Base-by-base conservation (phyloP, 106 monocot species). In the Hemerocallis citrina region DNA sequence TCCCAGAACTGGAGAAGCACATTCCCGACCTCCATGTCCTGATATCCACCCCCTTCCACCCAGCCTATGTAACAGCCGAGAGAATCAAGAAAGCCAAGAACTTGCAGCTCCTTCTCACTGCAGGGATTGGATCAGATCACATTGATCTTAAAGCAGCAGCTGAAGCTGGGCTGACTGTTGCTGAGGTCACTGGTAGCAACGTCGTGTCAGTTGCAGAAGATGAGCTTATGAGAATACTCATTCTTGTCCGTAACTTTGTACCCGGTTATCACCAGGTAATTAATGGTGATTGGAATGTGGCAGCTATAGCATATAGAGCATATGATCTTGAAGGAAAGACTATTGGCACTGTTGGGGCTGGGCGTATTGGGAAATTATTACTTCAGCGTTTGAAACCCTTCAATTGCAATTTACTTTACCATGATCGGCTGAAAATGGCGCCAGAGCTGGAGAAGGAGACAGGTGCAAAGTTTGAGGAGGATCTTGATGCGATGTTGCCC, bases 301-400 rank as follows among this genome's bases (percentile, higher is more conserved):
- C 96, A 2, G 96, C 64, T 14, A 88, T 96, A 32, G 73, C 96
- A 4, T 68, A 96, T 39, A 78, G 91, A 42, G 81, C 90, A 28
- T 96, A 91, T 66, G 96, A 96, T 55, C 84, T 96, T 25, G 96
- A 96, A 45, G 96, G 84, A 3, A 96, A 96, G 68, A 96, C 96
- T 7, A 62, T 96, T 41, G 96, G 96, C 2, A 91, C 96, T 25
- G 81, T 96, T 25, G 96, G 96, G 1, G 90, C 89, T 14, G 96
- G 96, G 0, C 81, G 96, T 4, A 96, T 96, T 0, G 96, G 96
- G 7, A 86, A 72, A 72, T 79, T 87, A 51, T 38, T 96, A 48
- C 65, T 96, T 6, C 96, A 96, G 67, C 72, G 96, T 9, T 61
- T 96, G 56, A 96, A 79, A 70, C 96, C 96, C 27, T 96, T 96